Evolutionary conservation across 768 basidiomycete species (phyloP).

Genomic region (Suillus fuscotomentosus): DNA sequence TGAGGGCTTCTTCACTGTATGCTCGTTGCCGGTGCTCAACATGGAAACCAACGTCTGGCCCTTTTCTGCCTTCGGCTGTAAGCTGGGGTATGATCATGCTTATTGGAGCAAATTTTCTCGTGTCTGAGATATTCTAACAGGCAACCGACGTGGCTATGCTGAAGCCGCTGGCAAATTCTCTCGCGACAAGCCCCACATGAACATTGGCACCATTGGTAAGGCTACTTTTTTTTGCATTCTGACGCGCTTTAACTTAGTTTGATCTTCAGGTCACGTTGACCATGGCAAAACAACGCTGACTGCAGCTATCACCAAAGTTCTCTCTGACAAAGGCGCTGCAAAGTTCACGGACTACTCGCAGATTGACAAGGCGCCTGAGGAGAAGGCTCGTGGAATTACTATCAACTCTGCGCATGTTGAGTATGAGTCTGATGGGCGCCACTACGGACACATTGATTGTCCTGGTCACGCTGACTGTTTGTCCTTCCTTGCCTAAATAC

Average conservation of each 20-base stretch:
- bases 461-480: constrained; percentile 93
- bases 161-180: constrained; percentile 60
- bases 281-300: constrained; percentile 98
- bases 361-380: constrained; percentile 99
- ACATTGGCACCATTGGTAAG: constrained; percentile 90
- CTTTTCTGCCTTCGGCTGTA: constrained; percentile 8
- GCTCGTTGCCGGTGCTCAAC: constrained; percentile 17
- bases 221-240: background rate
- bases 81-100: constrained; percentile 25
- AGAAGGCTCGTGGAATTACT: constrained; percentile 99
- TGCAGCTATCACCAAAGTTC: constrained; percentile 92
- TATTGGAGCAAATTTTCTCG: constrained; percentile 15
- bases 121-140: background rate
- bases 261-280: constrained; percentile 78
- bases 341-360: constrained; percentile 93
- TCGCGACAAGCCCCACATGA: constrained; percentile 87
- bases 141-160: constrained; percentile 62
- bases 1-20: constrained; percentile 10
- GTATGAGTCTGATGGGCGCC: constrained; percentile 87
- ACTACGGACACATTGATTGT: constrained; percentile 98
- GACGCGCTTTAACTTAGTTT: constrained; percentile 19
- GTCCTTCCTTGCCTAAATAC: constrained; percentile 24
- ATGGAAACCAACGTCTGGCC: constrained; percentile 7
- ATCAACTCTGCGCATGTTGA: constrained; percentile 99
- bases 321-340: constrained; percentile 70